Base-by-base conservation (phyloP, 106 monocot genomes). In the Phalaenopsis aphrodite region DNA sequence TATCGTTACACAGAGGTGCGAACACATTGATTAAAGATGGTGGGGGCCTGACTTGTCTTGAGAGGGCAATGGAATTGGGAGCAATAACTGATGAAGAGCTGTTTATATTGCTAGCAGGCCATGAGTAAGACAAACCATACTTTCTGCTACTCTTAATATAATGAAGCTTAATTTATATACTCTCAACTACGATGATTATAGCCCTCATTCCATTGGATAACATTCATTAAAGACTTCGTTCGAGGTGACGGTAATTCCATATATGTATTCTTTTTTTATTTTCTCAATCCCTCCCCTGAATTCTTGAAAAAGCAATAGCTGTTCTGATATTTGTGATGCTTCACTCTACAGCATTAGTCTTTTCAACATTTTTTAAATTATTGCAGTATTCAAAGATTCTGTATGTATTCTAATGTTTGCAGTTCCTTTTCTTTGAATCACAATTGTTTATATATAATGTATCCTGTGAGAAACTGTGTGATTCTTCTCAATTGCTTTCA, bases 21-120 rank as follows among this genome's bases (percentile, higher is more conserved):
- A 48, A 73, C 39, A 78, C 83, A 73, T 83, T 78, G 21, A 24
- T 78, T 42, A 83, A 3, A 78, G 83, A 83, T 74, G 24, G 78
- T 74, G 83, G 83, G 36, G 83, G 83, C 36, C 72, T 78, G 55
- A 78, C 83, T 73, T 78, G 71, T 72, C 45, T 78, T 10, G 83
- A 83, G 73, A 71, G 78, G 71, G 78, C 78, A 41, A 83, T 83
- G 83, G 83, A 83, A 55, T 67, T 83, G 23, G 78, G 83, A 72
- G 55, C 83, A 45, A 83, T 83, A 56, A 78, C 78, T 39, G 78
- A 83, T 78, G 83, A 83, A 73, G 78, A 83, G 45, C 78, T 83
- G 3, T 83, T 78, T 68, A 72, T 83, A 78, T 58, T 83, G 58
- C 83, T 83, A 46, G 52, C 78, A 7, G 73, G 69, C 55, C 78